phyloP scores from a whole-genome alignment of 1,139 yeast genomes.

The Sugiyamaella pinicola region DNA sequence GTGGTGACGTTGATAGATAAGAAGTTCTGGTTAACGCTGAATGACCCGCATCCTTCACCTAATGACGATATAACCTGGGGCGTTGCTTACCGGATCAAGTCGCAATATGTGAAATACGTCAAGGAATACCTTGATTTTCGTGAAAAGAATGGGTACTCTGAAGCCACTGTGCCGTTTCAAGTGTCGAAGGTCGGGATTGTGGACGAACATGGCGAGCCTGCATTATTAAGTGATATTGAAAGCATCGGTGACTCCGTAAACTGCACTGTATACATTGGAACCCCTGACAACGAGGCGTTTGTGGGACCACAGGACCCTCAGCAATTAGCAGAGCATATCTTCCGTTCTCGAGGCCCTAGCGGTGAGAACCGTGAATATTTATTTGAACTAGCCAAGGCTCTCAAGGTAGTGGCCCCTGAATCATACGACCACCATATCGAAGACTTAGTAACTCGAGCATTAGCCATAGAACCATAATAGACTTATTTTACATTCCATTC shows the following conservation, averaged over 20 bases:
- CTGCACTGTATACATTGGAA: slow-evolving; percentile 83
- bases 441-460: slow-evolving; percentile 36
- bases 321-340: slow-evolving; percentile 63
- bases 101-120: slow-evolving; percentile 62
- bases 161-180: slow-evolving; percentile 68
- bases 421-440: slow-evolving; percentile 44
- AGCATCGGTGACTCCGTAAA: slow-evolving; percentile 50
- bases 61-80: slow-evolving; percentile 65
- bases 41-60: slow-evolving; percentile 48
- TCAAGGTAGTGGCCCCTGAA: slow-evolving; percentile 51
- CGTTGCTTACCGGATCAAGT: slow-evolving; percentile 79
- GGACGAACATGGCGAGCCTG: slow-evolving; percentile 26
- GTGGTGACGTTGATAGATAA: slow-evolving; percentile 74
- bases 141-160: slow-evolving; percentile 86
- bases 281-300: slow-evolving; percentile 76
- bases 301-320: slow-evolving; percentile 71
- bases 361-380: slow-evolving; percentile 80
- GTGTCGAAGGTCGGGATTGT: slow-evolving; percentile 45
- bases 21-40: slow-evolving; percentile 51
- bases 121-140: slow-evolving; percentile 71
- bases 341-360: slow-evolving; percentile 67
- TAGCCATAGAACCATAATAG: slow-evolving; percentile 6
- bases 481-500: too few relatives aligned
- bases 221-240: slow-evolving; percentile 30
- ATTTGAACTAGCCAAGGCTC: slow-evolving; percentile 54